Base-by-base conservation (phyloP, 2,329 filamentous ascomycete genomes). In the Diaporthe nobilis region DNA sequence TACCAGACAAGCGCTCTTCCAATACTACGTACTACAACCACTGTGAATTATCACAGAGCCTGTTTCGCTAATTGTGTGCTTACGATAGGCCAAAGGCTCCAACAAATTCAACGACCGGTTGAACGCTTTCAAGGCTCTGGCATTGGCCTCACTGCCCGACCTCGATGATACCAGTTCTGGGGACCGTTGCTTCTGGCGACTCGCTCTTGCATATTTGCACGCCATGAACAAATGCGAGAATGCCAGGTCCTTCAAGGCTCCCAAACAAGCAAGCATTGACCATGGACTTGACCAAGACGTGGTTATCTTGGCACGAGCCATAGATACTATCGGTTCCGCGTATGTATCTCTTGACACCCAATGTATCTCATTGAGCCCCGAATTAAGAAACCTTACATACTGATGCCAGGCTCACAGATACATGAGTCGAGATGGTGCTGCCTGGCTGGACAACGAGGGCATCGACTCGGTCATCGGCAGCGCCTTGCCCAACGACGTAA, bases 191-290 rank as follows among this genome's bases (percentile, higher is more conserved):
- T 63, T 63, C 42, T 72, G 71, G 71, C 71, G 70, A 39, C n/a
- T 53, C 20, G 55, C 71, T n/a, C 55, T 72, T 31, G 71, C 39
- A 42, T 63, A 51, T 44, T 34, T 72, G 25, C 55, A 28, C 22
- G n/a, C 53, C 42, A 65, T 73, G 71, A 73, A 65, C 57, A 25
- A 42, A n/a, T 65, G 57, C 57, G 71, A 73, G 57, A 73, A 73
- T n/a, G 57, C 71, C 25, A 73, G 71, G 28, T 22, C 71, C n/a
- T 63, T 63, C 57, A 73, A 49, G 60, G 34, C 60, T 17, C 71
- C 57, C 31, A 73, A 73, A n/a, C 28, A 22, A 13, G 71, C 57
- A n/a, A 22, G 15, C 71, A 65, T 53, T 4, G 25, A 63, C 17
- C 71, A 73, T 13, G 71, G 71, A 51, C 57, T 65, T 15, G 53